Base-by-base conservation (phyloP, 2,329 filamentous ascomycete species). In the Cladophialophora chaetospira region DNA sequence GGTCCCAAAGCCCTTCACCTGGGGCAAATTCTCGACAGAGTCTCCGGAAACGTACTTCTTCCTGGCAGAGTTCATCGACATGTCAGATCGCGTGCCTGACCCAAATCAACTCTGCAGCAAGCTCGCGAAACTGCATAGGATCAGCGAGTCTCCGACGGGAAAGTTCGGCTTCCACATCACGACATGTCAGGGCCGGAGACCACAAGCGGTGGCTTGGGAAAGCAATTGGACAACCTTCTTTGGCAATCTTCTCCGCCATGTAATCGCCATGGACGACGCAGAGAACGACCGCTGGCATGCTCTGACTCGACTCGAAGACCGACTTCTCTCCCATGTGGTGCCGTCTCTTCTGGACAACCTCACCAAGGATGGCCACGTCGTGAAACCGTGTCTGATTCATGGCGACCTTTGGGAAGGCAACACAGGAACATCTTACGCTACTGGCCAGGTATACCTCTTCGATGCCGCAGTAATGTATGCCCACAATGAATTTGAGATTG, bases 371-470 rank as follows among this genome's bases (percentile, higher is more conserved):
- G 66, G 69, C 5, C 52, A 66, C 33, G 51, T 42, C 5, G 45
- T 70, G 28, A 70, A 68, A 46, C 68, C 69, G 13, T 62, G 60
- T 17, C 61, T 75, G 42, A 70, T 75, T 13, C 73, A 75, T 55
- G 74, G 73, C 0, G 73, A 77, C 61, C 62, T 76, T 1, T 77
- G 73, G 74, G 71, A 77, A 45, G 69, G 66, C 1, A 78, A 78
- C 53, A 63, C 67, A 1, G 72, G 71, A 0, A 70, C 68, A 4
- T 66, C 70, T 26, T 50, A 55, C 1, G 51, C 66, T 5, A 75
- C 66, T 0, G 68, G 65, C 1, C 47, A 70, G 0, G 55, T 70
- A 6, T 53, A 69, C 19, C 63, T 77, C 5, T 77, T 74, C 50
- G 73, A 77, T 53, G 67, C 70, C 1, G 71, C 67, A 1, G 67